Conservation (phyloP, 768 basidiomycete species). For the Rubroboletus pulcherrimus region DNA sequence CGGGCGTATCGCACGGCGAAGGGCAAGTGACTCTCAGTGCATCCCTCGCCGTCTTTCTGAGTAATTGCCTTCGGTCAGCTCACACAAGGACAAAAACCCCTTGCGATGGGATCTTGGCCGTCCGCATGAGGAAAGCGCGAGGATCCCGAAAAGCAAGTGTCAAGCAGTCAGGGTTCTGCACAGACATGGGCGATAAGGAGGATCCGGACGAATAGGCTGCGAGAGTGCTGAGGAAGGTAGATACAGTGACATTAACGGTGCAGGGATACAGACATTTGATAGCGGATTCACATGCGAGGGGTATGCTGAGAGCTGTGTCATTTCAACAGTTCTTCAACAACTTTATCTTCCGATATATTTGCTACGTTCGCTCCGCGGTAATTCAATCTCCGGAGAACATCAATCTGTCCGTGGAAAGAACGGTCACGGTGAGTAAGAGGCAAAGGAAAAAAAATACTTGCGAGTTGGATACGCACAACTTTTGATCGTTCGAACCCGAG, state of each 20-base stretch:
- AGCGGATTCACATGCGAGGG: slow-evolving; percentile 20
- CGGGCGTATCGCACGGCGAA: not conserved
- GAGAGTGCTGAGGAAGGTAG: slow-evolving; percentile 16
- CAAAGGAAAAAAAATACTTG: not conserved
- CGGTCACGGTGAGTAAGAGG: slow-evolving; percentile 1
- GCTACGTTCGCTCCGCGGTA: slow-evolving; percentile 81
- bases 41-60: not conserved
- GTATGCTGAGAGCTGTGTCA: slow-evolving; percentile 31
- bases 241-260: slow-evolving; percentile 26
- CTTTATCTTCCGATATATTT: slow-evolving; percentile 76
- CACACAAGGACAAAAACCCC: slow-evolving; percentile 4
- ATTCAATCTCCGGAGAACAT: slow-evolving; percentile 82
- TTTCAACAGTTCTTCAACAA: slow-evolving; percentile 84
- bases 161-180: slow-evolving; percentile 5
- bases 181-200: slow-evolving; percentile 9
- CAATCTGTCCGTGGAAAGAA: slow-evolving; percentile 51
- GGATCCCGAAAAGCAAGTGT: slow-evolving; percentile 1
- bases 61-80: slow-evolving; percentile 1
- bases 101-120: slow-evolving; percentile 5
- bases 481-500: slow-evolving; percentile 80
- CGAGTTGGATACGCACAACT: slow-evolving; percentile 60
- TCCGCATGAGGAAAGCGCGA: slow-evolving; percentile 2
- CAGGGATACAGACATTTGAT: slow-evolving; percentile 24
- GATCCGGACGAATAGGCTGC: slow-evolving; percentile 16
- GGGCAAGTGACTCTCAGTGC: not conserved